Evolutionary conservation across 345 rosid species (phyloP).

Genomic region (Aegle marmelos): DNA sequence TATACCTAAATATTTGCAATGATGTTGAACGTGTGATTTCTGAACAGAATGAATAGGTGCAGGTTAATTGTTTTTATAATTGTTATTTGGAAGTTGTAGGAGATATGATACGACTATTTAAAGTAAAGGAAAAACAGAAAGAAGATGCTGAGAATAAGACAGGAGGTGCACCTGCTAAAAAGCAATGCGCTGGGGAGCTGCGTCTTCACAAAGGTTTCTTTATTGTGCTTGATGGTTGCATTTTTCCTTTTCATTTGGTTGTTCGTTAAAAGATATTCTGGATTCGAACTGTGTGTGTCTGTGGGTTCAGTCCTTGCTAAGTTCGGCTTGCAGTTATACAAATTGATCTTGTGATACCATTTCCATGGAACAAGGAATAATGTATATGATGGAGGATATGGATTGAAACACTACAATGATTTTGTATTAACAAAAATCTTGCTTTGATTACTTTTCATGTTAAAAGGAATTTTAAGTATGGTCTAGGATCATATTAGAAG

Average conservation of each 20-base stretch:
- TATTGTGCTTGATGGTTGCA: background rate
- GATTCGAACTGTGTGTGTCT: background rate
- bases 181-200: constrained; percentile 81
- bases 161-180: constrained; percentile 57
- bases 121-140: constrained; percentile 85
- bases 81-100: constrained; percentile 15
- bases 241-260: background rate
- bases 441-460: background rate
- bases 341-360: background rate
- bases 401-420: background rate
- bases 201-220: constrained; percentile 78
- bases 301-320: background rate
- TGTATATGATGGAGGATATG: background rate
- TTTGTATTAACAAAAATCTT: background rate
- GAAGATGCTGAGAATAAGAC: constrained; percentile 65
- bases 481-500: background rate
- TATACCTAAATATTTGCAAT: background rate
- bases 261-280: background rate
- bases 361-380: background rate
- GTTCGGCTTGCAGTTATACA: background rate
- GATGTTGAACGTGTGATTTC: background rate
- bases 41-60: background rate
- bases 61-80: background rate
- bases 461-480: background rate
- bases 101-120: constrained; percentile 74